Conservation (phyloP, 495 filamentous ascomycete species). For the Penicillium malachiteum region DNA sequence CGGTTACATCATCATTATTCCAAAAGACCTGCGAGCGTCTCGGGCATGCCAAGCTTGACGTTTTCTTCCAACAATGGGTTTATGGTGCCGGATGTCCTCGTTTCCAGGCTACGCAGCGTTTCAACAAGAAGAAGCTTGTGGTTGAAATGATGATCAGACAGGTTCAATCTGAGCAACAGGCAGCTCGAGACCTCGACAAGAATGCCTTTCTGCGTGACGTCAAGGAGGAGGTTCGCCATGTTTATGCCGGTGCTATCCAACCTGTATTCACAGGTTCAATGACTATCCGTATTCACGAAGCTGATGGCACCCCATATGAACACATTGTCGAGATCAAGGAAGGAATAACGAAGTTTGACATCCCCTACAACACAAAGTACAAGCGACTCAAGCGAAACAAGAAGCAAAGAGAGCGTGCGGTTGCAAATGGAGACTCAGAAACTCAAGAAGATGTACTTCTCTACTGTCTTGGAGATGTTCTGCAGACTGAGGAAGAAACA, state of each 20-base stretch:
- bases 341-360: constrained; percentile 75
- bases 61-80: constrained; percentile 93
- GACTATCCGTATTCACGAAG: constrained; percentile 97
- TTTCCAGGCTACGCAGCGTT: constrained; percentile 79
- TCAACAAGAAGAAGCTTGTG: constrained; percentile 97
- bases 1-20: constrained; percentile 72
- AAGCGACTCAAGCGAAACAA: constrained; percentile 93
- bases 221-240: constrained; percentile 68
- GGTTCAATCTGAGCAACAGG: constrained; percentile 58
- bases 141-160: constrained; percentile 92
- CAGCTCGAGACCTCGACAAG: constrained; percentile 55
- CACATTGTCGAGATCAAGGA: constrained; percentile 96
- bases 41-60: constrained; percentile 77
- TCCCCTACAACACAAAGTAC: constrained; percentile 99
- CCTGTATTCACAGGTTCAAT: constrained; percentile 90
- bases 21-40: constrained; percentile 80
- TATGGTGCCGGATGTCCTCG: constrained; percentile 81
- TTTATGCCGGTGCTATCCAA: constrained; percentile 69
- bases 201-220: constrained; percentile 78
- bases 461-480: constrained; percentile 90
- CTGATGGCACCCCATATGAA: constrained; percentile 97
- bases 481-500: constrained; percentile 78
- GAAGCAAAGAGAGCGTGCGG: constrained; percentile 78
- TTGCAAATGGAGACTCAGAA: constrained; percentile 65
- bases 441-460: constrained; percentile 79